Evolutionary conservation across 768 basidiomycete species (phyloP), one percentile per base, ranked within the genome.

Genomic region (Tubosaeta sp.): DNA sequence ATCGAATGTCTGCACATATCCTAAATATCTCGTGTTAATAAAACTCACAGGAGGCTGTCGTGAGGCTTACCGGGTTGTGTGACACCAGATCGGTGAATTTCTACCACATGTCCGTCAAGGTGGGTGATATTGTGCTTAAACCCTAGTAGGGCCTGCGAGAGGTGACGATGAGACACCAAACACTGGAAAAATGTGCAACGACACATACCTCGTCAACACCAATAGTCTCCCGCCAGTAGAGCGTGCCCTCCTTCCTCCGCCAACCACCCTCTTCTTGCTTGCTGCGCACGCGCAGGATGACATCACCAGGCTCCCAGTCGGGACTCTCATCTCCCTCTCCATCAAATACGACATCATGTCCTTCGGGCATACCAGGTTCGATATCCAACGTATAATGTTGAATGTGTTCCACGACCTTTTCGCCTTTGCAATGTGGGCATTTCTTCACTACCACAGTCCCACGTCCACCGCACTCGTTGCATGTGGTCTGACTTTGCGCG

Each of bases 271-370:
- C 81, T 53, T 84, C 80, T 59, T 84, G 84, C 69, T 79, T 79
- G 62, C 86, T 94, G 58, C 87, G 75, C 14, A 98, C 85, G 46
- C 93, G 76, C 43, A 98, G 75, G 34, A 98, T 76, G 45, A 99
- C 82, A 71, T 99, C 95, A 8, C 97, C 97, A 6, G 97, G 75
- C 63, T 95, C 94, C 89, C 89, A 97, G 59, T 98, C 97, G 4
- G 92, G 91, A 51, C 78, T 88, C 72, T 99, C 95, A 66, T 98
- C 97, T 42, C 90, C 89, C 67, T 97, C 95, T n/a, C 92, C 93
- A 60, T 97, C 91, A 54, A 94, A 97, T 1, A 95, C 79, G 34
- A 95, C 81, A 67, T 99, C 91, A 62, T 90, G 85, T 1, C 90
- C 93, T 64, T 99, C 97, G 0, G 95, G 91, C 75, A 91, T 88